Evolutionary conservation across 345 rosid species (phyloP).

Genomic region (Linum tenue): DNA sequence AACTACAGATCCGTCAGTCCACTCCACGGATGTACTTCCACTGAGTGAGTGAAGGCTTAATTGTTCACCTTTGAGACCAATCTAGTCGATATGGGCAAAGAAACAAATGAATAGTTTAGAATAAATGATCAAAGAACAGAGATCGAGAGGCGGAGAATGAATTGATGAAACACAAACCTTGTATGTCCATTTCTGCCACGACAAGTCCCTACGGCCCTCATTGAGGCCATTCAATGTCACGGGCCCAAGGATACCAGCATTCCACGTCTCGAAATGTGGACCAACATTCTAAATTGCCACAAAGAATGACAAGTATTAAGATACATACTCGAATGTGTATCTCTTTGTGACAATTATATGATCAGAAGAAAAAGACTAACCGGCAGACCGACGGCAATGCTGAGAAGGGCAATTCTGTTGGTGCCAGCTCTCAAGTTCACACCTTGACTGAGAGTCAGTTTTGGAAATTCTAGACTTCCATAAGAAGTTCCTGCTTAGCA

Average conservation of each 20-base stretch:
- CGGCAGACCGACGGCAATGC: slow-evolving; percentile 97
- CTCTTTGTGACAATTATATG: not conserved
- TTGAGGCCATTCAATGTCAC: slow-evolving; percentile 64
- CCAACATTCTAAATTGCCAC: slow-evolving; percentile 70
- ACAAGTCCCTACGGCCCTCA: slow-evolving; percentile 73
- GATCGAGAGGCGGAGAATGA: not conserved
- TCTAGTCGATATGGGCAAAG: slow-evolving; percentile 28
- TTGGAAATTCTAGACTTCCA: slow-evolving; percentile 89
- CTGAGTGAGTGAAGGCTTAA: slow-evolving; percentile 79
- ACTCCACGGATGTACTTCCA: slow-evolving; percentile 82
- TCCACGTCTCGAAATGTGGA: slow-evolving; percentile 97
- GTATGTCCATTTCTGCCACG: slow-evolving; percentile 98
- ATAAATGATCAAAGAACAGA: not conserved
- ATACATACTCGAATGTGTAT: not conserved
- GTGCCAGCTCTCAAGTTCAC: slow-evolving; percentile 76
- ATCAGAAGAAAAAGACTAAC: slow-evolving; percentile 34
- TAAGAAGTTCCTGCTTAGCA: slow-evolving; percentile 59
- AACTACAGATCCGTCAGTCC: slow-evolving; percentile 75
- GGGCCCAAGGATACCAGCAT: slow-evolving; percentile 93
- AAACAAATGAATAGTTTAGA: slow-evolving; percentile 3
- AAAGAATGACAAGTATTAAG: slow-evolving; percentile 13
- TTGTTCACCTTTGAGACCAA: slow-evolving; percentile 93
- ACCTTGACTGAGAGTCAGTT: slow-evolving; percentile 58
- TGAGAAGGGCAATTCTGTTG: slow-evolving; percentile 72
- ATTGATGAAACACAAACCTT: slow-evolving; percentile 43